Percentiles rank a stretch among this genome's conserved stretches.
These are phyloP conservation scores for Hypoxylon perforatum DNA, from an alignment of 495 filamentous ascomycete species.

Conservation along the genomic window DNA sequence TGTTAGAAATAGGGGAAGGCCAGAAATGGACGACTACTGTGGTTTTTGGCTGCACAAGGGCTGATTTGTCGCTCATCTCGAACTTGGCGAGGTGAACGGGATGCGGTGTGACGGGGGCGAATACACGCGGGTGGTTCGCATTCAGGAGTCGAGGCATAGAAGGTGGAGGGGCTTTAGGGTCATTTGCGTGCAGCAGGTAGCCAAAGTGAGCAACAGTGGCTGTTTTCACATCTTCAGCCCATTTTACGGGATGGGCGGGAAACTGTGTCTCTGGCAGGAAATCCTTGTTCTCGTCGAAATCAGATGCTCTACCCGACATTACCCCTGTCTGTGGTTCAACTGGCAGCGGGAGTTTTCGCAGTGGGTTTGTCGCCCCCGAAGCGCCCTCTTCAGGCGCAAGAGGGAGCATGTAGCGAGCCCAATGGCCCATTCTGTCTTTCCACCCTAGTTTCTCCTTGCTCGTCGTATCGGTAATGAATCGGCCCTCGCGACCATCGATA, in stretches of 20 bases:
- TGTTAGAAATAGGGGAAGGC: slow-evolving; percentile 23
- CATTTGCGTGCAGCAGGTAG: slow-evolving; percentile 49
- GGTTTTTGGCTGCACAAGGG: slow-evolving; percentile 14
- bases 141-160: slow-evolving; percentile 22
- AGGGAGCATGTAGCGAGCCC: slow-evolving; percentile 50
- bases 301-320: neutral
- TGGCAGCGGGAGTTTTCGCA: slow-evolving; percentile 29
- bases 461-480: slow-evolving; percentile 41
- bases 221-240: slow-evolving; percentile 41
- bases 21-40: slow-evolving; percentile 36
- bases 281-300: slow-evolving; percentile 3
- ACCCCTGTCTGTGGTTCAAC: slow-evolving; percentile 11
- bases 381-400: neutral
- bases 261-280: neutral
- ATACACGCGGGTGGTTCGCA: slow-evolving; percentile 29
- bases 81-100: slow-evolving; percentile 40
- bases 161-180: slow-evolving; percentile 1
- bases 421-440: slow-evolving; percentile 54
- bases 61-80: slow-evolving; percentile 3
- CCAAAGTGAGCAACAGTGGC: slow-evolving; percentile 55
- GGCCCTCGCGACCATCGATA: slow-evolving; percentile 13
- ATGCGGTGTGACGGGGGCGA: slow-evolving; percentile 36
- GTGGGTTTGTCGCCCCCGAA: neutral
- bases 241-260: slow-evolving; percentile 25
- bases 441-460: slow-evolving; percentile 51